Evolutionary conservation across 495 filamentous ascomycete genomes (phyloP), one percentile per base, ranked within the genome.

Genomic region (Clohesyomyces aquaticus): DNA sequence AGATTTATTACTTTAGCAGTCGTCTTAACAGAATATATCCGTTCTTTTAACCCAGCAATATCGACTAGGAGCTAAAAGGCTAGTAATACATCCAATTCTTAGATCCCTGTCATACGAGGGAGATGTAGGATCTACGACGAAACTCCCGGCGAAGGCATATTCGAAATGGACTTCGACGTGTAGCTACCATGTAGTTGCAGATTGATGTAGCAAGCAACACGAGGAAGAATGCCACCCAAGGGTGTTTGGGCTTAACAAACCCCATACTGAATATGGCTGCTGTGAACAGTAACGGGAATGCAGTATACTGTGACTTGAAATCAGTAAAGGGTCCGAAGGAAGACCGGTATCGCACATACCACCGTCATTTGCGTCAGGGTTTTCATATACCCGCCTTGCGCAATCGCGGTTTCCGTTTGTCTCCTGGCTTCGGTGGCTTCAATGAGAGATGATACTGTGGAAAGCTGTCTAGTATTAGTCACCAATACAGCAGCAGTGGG

Each of bases 281-380:
- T 14, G 43, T 62, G 38, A 55, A 53, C 9, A 45, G 29, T 18
- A 62, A 21, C 1, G 59, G 59, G 29, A 62, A 54, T 16, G 29
- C 48, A 1, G 42, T 27, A 21, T 62, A 62, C 59, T 62, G 18
- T 18, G 16, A 4, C 1, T 10, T 6, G 22, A 16, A 4, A 21
- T 47, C 1, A 59, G 22, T 2, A 18, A 22, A 9, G 51, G n/a
- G 23, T 11, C 19, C 4, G 3, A 55, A 35, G 49, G 10, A 55
- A 55, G 8, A 41, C 3, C 52, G n/a, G 48, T 35, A 22, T 23
- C 25, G 26, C 51, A 62, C 59, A 4, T 62, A 62, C 59, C 4
- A 62, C 59, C 1, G 59, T 62, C 48, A 62, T 62, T 29, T 54
- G 28, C 4, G 59, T 62, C 4, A 62, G 49, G 14, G 38, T 45